Conservation (phyloP, 768 basidiomycete genomes). For the Boletus pseudopeckii region DNA sequence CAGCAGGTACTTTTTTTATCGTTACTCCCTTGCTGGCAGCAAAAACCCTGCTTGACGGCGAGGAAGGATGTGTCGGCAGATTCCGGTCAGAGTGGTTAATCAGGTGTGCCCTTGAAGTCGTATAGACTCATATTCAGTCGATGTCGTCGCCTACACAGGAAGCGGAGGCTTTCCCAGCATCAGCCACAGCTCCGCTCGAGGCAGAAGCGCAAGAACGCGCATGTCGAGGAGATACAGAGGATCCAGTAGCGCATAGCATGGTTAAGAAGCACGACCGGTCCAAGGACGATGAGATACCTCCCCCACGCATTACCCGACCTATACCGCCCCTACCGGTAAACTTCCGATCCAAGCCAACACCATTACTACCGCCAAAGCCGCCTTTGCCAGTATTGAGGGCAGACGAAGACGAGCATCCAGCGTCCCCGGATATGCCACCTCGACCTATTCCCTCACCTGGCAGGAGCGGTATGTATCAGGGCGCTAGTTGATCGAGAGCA, state of each 20-base stretch:
- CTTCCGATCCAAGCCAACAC: slow-evolving; percentile 18
- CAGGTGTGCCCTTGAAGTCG: too few relatives aligned
- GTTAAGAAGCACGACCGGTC: not conserved
- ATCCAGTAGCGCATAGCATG: not conserved
- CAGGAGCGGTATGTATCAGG: slow-evolving; percentile 24
- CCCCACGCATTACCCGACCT: slow-evolving; percentile 30
- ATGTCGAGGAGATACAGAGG: not conserved
- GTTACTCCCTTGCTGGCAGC: too few relatives aligned
- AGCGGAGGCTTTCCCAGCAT: not conserved
- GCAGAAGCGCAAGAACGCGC: not conserved
- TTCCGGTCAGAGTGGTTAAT: too few relatives aligned
- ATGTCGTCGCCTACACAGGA: not conserved
- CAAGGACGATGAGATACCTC: slow-evolving; percentile 24
- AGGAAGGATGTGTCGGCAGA: too few relatives aligned
- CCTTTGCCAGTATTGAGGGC: slow-evolving; percentile 8
- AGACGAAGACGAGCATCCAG: slow-evolving; percentile 24
- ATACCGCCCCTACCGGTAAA: slow-evolving; percentile 35
- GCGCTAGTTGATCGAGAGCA: not conserved
- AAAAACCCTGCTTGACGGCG: too few relatives aligned
- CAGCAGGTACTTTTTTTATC: too few relatives aligned
- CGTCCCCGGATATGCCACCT: slow-evolving; percentile 30
- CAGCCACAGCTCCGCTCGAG: not conserved
- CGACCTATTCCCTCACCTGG: slow-evolving; percentile 30
- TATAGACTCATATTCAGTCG: too few relatives aligned
- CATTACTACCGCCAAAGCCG: slow-evolving; percentile 15